Evolutionary conservation across 2,329 filamentous ascomycete species (phyloP).

Genomic region (Venturia effusa): DNA sequence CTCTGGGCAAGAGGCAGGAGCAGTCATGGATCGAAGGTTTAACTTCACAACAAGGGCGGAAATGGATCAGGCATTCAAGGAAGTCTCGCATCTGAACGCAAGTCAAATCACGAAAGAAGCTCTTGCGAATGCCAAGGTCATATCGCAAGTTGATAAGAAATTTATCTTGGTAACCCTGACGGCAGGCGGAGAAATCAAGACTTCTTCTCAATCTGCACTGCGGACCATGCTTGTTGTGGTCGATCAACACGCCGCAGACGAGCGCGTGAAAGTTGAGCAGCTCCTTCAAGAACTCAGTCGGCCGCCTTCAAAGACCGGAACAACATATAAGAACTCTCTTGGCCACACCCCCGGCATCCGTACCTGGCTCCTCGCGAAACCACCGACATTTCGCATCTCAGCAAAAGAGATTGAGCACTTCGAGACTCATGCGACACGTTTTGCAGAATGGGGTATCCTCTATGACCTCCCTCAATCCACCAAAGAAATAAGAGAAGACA

Average conservation of each 20-base stretch:
- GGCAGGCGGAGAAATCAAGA: background rate
- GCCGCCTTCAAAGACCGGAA: constrained; percentile 14
- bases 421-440: constrained; percentile 40
- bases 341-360: constrained; percentile 22
- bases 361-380: constrained; percentile 31
- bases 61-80: constrained; percentile 16
- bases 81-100: constrained; percentile 13
- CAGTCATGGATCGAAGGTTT: background rate
- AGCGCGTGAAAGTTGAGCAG: constrained; percentile 67
- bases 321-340: constrained; percentile 21
- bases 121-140: constrained; percentile 50
- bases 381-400: constrained; percentile 56
- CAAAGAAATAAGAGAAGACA: background rate
- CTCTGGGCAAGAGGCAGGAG: constrained; percentile 9
- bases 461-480: constrained; percentile 34
- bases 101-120: constrained; percentile 20
- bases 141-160: constrained; percentile 81
- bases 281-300: constrained; percentile 51
- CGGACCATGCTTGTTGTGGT: constrained; percentile 54
- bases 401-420: constrained; percentile 51
- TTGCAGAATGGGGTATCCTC: constrained; percentile 63
- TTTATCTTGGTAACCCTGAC: constrained; percentile 60
- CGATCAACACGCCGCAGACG: constrained; percentile 93
- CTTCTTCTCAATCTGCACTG: background rate
- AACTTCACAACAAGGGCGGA: background rate